Evolutionary conservation across 495 filamentous ascomycete genomes (phyloP), one percentile per base, ranked within the genome.

Genomic region (Chaetomium cochliodes): DNA sequence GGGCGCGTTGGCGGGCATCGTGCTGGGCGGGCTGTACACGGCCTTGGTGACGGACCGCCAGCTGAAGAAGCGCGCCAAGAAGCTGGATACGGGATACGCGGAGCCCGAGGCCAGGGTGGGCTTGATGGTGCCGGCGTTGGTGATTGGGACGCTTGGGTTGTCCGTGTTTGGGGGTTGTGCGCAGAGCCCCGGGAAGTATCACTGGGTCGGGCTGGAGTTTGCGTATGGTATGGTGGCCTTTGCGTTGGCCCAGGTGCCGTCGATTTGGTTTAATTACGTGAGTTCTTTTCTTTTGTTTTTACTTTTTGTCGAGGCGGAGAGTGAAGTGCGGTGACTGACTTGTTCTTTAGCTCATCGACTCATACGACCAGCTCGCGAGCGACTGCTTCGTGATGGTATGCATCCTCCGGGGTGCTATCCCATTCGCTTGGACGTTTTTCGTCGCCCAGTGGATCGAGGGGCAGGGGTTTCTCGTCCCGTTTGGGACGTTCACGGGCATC

Each of bases 351-450:
- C 67, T 76, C 30, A 69, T 76, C 52, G 74, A 76, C 51, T 52
- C 74, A 0, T 76, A 74, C 56, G 46, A 64, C 18, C 65, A 76
- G 28, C 66, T 74, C 5, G 74, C 74, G 0, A 71, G 67, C 44
- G 74, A 76, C 65, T 73, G 70, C 65, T 73, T 76, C 58, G 71
- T 69, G 66, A 76, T 76, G 67, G 65, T 73, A 30, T 73, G 68
- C 54, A 68, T 74, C 33, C 54, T 71, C 20, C 72, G 74, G 13
- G 70, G 68, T 50, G 11, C 72, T 20, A 65, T 76, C 16, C 70
- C 74, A 1, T 76, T 75, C 47, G 61, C 64, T 15, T 76, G 73
- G 67, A 70, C 71, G 0, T 67, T 73, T 12, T 70, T 74, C 30
- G 68, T 73, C 0, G 63, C 26, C 26, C 64, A 72, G 56, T 76